Evolutionary conservation across 2,329 filamentous ascomycete species (phyloP), one percentile per base, ranked within the genome.

Genomic region (Pseudogymnoascus sp.): DNA sequence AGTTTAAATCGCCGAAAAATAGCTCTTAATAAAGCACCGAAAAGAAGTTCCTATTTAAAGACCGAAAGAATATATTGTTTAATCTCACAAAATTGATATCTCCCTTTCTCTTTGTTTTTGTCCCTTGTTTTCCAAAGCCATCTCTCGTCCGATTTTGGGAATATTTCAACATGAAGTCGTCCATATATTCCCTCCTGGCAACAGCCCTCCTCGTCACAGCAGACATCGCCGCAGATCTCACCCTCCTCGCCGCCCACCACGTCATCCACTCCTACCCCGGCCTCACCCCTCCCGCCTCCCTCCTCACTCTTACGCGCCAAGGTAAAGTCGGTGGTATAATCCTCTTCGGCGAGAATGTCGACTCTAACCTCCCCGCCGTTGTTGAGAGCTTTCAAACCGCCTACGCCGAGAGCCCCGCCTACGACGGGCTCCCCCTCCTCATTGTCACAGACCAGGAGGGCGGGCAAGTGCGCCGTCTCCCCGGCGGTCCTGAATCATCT

Each of bases 361-460:
- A 67, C 26, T 65, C 64, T 38, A 68, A 72, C 38, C 64, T 73
- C n/a, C 61, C 62, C 8, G 61, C 63, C 6, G 67, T 40, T 21
- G 19, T 74, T 26, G 31, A 63, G 11, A 60, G 62, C 26, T 66
- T 72, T 40, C 72, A 74, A 61, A 50, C 64, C 19, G 62, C 68
- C 5, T 73, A 71, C 26, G 64, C 64, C 6, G 44, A 68, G 7
- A 47, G 37, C 19, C 69, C 68, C 29, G 61, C 64, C 0, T 69
- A 72, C 42, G 16, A 61, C 5, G 71, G 70, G 6, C 63, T 62
- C 11, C 71, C 72, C 1, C 65, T 74, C 1, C 62, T 72, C 4
- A 71, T 74, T 60, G 69, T 73, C 69, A 74, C 70, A 3, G 72
- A 74, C 63, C 73, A 74, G 53, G 72, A 74, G 62, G 73, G 73